phyloP scores from a whole-genome alignment of 805 yeast genomes.

The Torulaspora indica region DNA sequence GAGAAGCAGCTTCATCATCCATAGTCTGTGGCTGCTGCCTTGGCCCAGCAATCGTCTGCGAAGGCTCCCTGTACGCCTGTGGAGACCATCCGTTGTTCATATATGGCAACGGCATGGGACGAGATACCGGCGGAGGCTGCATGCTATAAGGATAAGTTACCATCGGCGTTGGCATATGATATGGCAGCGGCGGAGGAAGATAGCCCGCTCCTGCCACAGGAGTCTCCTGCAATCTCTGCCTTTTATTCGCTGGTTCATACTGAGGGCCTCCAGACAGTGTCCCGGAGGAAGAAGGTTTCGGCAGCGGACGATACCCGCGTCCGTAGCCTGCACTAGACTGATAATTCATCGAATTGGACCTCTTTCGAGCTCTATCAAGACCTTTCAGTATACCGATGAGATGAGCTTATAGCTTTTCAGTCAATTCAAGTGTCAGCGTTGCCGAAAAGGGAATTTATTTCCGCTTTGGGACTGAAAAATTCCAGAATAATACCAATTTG shows the following conservation, averaged over 20 bases:
- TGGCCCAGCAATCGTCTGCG: neutral
- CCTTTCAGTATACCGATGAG: conserved; percentile 2
- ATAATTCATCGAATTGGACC: conserved; percentile 7
- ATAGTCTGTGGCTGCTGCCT: conserved; percentile 5
- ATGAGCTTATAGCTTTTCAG: conserved; percentile 8
- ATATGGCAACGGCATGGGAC: conserved; percentile 5
- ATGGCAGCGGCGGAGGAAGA: neutral
- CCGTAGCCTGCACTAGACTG: conserved; percentile 6
- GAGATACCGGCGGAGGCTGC: conserved; percentile 5
- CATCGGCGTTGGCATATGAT: neutral
- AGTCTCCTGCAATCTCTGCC: conserved; percentile 8
- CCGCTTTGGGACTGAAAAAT: neutral
- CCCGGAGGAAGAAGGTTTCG: conserved; percentile 31
- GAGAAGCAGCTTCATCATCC: neutral
- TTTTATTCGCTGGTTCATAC: conserved; percentile 9
- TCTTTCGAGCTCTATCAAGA: neutral
- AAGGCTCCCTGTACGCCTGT: conserved; percentile 6
- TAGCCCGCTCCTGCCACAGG: conserved; percentile 1
- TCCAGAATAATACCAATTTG: neutral
- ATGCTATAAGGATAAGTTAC: conserved; percentile 2
- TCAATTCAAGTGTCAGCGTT: neutral
- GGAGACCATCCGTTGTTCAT: conserved; percentile 8
- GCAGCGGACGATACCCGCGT: conserved; percentile 13
- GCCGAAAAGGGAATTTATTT: conserved; percentile 1
- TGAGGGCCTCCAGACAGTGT: conserved; percentile 12